Evolutionary conservation across 768 basidiomycete genomes (phyloP), one percentile per base, ranked within the genome.

Genomic region (Candolleomyces eurysporus): DNA sequence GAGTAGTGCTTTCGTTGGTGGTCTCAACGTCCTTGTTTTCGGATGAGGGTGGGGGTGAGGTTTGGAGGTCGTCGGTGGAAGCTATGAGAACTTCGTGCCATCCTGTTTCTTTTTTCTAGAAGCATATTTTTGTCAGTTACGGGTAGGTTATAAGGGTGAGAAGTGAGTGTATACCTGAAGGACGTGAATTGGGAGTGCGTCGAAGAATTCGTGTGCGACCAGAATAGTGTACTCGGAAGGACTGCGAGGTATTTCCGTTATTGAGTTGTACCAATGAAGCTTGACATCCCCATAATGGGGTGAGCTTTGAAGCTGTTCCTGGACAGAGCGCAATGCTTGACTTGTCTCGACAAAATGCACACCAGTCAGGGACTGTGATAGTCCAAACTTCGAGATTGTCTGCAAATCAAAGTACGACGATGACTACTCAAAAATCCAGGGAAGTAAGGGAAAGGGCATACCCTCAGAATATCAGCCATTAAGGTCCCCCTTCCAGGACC

Each of bases 161-260:
- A 36, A 11, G 36, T 11, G 6, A 36, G 8, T 36, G 36, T 36
- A 11, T 64, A 94, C 95, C 79, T 96, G 87, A 42, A 98, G 76
- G 42, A 95, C 78, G 72, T 97, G 92, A 51, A 98, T 87, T 0
- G 97, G 96, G 48, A 99, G 79, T 0, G 96, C 96, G 71, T 98
- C 97, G 64, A 99, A 98, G 75, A 98, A 96, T 69, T 98, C 97
- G 73, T 99, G 96, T 0, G 97, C 97, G 16, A 98, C 76, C 22
- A 97, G 72, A 79, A 97, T 86, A 0, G 94, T 95, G 72, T 88
- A 98, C 54, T 73, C 70, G 10, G 78, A 75, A 17, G 79, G 66
- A 62, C 78, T 76, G 3, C 69, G 74, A 0, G 81, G 73, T 0
- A 99, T 74, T 17, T 93, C 86, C 43, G 89, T 84, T 17, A 97